Evolutionary conservation across 176 grass and related monocot species (phyloP).

Genomic region (Stipa capillata): DNA sequence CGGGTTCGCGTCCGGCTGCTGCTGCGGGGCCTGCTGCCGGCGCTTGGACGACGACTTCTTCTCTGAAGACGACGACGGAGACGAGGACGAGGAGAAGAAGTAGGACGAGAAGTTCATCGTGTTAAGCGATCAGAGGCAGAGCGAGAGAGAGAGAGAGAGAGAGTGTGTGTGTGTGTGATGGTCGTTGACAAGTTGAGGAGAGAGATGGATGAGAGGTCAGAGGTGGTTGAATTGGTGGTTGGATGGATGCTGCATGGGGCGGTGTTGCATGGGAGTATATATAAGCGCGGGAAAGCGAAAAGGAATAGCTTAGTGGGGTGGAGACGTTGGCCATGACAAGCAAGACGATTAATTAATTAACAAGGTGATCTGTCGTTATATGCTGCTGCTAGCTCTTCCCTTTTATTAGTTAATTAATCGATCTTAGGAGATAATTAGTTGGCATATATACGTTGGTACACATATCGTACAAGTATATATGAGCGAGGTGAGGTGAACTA

Average conservation of each 20-base stretch:
- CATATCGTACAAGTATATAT: neutral
- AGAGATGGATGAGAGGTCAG: neutral
- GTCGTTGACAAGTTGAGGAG: slow-evolving; percentile 21
- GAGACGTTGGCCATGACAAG: slow-evolving; percentile 37
- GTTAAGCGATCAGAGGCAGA: neutral
- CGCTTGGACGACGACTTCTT: slow-evolving; percentile 67
- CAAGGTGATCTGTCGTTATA: slow-evolving; percentile 29
- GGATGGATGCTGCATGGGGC: slow-evolving; percentile 41
- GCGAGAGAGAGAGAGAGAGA: neutral
- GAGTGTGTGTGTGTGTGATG: neutral
- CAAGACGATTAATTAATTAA: neutral
- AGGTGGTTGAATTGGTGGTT: slow-evolving; percentile 34
- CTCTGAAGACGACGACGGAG: neutral
- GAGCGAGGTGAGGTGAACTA: neutral
- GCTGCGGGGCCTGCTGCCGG: slow-evolving; percentile 36
- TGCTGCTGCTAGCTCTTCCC: neutral
- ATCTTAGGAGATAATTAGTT: slow-evolving; percentile 7
- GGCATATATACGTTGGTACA: neutral
- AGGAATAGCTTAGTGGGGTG: slow-evolving; percentile 28
- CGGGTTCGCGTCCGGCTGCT: slow-evolving; percentile 20
- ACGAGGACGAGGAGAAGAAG: slow-evolving; percentile 48
- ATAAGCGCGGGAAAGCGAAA: slow-evolving; percentile 45
- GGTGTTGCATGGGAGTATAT: slow-evolving; percentile 69
- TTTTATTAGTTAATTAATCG: neutral
- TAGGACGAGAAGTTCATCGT: slow-evolving; percentile 81